Conservation (phyloP, 2,329 filamentous ascomycete species). For the Colletotrichum neosansevieriae region DNA sequence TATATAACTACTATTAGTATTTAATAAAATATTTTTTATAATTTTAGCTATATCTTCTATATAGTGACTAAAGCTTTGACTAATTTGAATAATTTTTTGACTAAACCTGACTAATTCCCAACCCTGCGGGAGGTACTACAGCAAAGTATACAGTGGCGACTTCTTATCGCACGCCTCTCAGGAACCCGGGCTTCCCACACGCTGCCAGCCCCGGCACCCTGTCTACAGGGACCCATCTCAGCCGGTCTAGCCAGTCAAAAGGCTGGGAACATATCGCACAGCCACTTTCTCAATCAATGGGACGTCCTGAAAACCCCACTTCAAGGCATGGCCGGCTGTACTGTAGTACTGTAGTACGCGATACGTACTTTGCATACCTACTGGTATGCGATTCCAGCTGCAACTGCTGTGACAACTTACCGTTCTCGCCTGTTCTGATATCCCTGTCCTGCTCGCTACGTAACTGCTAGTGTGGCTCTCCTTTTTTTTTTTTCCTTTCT, state of each 20-base stretch:
- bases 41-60: no score
- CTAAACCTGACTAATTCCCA: no score
- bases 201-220: slow-evolving; percentile 18
- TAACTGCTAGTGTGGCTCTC: slow-evolving; percentile 25
- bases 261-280: slow-evolving; percentile 17
- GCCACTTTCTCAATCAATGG: slow-evolving; percentile 20
- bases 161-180: background rate
- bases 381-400: no score
- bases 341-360: background rate
- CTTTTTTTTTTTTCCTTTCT: no score
- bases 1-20: no score
- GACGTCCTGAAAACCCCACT: background rate
- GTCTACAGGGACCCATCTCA: slow-evolving; percentile 7
- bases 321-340: background rate
- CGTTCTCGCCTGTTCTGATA: slow-evolving; percentile 1
- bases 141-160: background rate
- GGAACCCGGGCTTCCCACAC: slow-evolving; percentile 1
- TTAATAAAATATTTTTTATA: no score
- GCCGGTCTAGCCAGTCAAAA: slow-evolving; percentile 28
- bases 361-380: background rate
- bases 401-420: background rate
- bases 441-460: slow-evolving; percentile 24
- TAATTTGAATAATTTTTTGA: no score
- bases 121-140: no score
- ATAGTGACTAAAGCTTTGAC: no score